Evolutionary conservation across 108 stramenopile species (phyloP).

Genomic region (Bacterosira constricta): DNA sequence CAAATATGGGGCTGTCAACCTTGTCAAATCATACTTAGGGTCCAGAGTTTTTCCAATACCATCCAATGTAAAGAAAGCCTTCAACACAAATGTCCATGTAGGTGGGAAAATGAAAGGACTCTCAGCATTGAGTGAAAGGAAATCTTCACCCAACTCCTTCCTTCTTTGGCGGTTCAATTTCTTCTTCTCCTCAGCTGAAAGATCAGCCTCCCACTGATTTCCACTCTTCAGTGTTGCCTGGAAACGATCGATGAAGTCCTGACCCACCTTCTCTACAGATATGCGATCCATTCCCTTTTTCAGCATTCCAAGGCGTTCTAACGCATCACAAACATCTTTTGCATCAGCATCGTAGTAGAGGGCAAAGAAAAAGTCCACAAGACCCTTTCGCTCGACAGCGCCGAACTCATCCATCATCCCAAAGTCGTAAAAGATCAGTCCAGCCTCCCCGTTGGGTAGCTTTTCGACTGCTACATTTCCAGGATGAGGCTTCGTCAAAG

Average conservation of each 20-base stretch:
- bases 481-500: conserved; percentile 61
- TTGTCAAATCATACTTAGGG: conserved; percentile 91
- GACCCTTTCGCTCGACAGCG: conserved; percentile 69
- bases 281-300: conserved; percentile 92
- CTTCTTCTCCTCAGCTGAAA: conserved; percentile 79
- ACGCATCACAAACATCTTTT: conserved; percentile 90
- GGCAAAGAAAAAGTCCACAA: conserved; percentile 92
- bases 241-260: conserved; percentile 95
- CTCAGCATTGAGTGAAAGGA: conserved; percentile 88
- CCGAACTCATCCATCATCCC: conserved; percentile 99
- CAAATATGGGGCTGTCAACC: conserved; percentile 91
- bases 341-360: conserved; percentile 91
- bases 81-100: conserved; percentile 97
- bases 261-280: conserved; percentile 93
- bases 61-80: conserved; percentile 97
- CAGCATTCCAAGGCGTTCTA: conserved; percentile 94
- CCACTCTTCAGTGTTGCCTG: conserved; percentile 78
- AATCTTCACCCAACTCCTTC: conserved; percentile 85
- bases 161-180: conserved; percentile 69
- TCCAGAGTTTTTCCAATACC: conserved; percentile 98
- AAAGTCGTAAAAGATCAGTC: conserved; percentile 97
- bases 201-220: conserved; percentile 77
- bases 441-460: conserved; percentile 67
- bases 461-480: conserved; percentile 93
- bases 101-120: conserved; percentile 96